Evolutionary conservation across 257 asterid species (phyloP), one percentile per base, ranked within the genome.

Genomic region (Solanum clarkiae): DNA sequence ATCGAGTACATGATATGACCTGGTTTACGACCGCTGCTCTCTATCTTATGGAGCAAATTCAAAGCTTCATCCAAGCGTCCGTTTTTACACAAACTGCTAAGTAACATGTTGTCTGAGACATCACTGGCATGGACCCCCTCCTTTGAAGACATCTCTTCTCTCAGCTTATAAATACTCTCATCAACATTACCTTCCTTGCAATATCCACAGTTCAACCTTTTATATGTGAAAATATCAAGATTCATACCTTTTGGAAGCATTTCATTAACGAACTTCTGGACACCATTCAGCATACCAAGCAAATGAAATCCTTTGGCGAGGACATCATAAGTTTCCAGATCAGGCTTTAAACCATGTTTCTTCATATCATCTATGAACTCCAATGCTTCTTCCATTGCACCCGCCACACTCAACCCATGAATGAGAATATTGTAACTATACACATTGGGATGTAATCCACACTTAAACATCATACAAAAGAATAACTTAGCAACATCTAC

Each of bases 311-410:
- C 99, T 91, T 93, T 93, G 47, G 92, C 90, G 42, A 95, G 93
- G 87, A 89, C 92, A 80, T 90, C 92, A 86, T 89, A 93, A 47
- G 99, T 94, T 62, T 92, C 97, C 82, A 62, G 20, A 88, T 94
- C 93, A 55, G 95, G 97, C 89, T 88, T 88, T 89, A 95, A 68
- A 75, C 97, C 96, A 53, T 93, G 92, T 81, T 85, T 93, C 90
- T 89, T 88, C 99, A 94, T 95, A 91, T 93, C 94, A 72, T 29
- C 63, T 8, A 90, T 83, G 84, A 92, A 88, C 70, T 86, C 90
- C 49, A 92, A 88, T 4, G 98, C 99, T 88, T 95, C 98, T 87
- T 92, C 92, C 86, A 92, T 80, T 18, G 93, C 92, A 84, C 98
- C 97, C 15, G 88, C 87, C 44, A 85, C 83, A 69, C 94, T 93